phyloP scores from a whole-genome alignment of 2,329 filamentous ascomycete species.

The Apiospora pterosperma region DNA sequence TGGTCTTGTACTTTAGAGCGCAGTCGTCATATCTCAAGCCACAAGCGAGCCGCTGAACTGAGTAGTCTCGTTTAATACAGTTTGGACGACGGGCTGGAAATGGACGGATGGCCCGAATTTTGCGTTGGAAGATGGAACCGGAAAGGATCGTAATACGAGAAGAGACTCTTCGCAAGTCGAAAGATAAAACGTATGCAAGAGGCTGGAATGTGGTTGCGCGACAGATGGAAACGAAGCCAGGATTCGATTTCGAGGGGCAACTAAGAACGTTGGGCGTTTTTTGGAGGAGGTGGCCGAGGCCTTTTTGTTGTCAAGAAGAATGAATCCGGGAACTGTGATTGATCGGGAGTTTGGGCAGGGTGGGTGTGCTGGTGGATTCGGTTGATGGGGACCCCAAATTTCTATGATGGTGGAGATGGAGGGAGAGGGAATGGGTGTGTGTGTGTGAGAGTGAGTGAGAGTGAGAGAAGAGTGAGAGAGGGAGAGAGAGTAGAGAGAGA shows the following conservation, averaged over 20 bases:
- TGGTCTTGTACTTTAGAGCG: neutral
- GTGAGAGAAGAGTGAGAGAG: neutral
- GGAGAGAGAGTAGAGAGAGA: neutral
- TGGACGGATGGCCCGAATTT: neutral
- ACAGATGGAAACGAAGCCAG: neutral
- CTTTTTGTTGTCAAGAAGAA: neutral
- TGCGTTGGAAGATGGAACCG: neutral
- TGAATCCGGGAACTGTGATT: neutral
- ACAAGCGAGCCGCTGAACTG: neutral
- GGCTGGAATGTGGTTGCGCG: neutral
- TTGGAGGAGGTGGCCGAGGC: neutral
- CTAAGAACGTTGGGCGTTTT: neutral
- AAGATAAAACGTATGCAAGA: neutral
- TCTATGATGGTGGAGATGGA: constrained; percentile 3
- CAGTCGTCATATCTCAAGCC: constrained; percentile 1
- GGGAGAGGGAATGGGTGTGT: neutral
- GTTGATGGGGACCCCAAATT: constrained; percentile 6
- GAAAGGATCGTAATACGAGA: neutral
- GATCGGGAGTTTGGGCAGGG: constrained; percentile 1
- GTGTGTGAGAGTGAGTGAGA: neutral
- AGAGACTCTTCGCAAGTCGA: neutral
- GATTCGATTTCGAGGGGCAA: neutral
- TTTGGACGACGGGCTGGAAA: neutral
- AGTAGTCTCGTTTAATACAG: neutral
- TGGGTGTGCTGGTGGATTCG: neutral